Percentiles rank a stretch among this genome's conserved stretches.
phyloP scores from a whole-genome alignment of 225 moss, liverwort and hornwort species.

The Marchantia polymorpha region DNA sequence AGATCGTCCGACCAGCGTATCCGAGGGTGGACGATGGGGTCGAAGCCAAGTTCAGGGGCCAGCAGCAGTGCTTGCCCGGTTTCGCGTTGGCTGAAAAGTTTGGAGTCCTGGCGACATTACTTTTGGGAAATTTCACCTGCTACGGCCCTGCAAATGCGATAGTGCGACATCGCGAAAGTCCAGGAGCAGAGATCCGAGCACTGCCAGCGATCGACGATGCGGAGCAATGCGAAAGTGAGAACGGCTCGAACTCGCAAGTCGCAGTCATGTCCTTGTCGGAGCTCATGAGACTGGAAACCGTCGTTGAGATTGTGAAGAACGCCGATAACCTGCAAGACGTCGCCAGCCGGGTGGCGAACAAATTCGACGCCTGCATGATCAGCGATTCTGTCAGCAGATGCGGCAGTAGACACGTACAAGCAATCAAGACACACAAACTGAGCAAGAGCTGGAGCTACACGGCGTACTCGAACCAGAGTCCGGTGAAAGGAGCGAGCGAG shows the following conservation, averaged over 20 bases:
- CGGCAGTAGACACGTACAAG: neutral
- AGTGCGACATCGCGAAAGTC: neutral
- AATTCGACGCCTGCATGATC: neutral
- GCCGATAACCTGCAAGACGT: constrained; percentile 1
- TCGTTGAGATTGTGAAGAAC: neutral
- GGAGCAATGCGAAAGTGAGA: neutral
- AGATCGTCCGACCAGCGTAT: neutral
- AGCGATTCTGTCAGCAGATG: neutral
- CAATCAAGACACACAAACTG: neutral
- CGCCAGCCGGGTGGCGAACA: neutral
- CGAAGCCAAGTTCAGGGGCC: neutral
- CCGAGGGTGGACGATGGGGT: neutral
- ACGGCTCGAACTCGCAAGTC: neutral
- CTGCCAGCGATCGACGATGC: neutral
- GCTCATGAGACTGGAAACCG: constrained; percentile 17
- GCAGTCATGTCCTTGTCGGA: constrained; percentile 7
- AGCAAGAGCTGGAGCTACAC: constrained; percentile 5
- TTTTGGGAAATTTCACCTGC: neutral
- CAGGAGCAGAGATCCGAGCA: neutral
- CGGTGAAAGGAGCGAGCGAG: neutral
- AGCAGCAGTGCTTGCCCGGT: neutral
- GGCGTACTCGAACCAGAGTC: constrained; percentile 1
- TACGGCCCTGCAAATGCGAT: neutral
- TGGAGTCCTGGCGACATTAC: neutral
- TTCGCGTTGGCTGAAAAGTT: neutral